These are phyloP conservation scores for Diaporthe sp. DNA, from an alignment of 2,329 filamentous ascomycete genomes.

Conservation along the genomic window DNA sequence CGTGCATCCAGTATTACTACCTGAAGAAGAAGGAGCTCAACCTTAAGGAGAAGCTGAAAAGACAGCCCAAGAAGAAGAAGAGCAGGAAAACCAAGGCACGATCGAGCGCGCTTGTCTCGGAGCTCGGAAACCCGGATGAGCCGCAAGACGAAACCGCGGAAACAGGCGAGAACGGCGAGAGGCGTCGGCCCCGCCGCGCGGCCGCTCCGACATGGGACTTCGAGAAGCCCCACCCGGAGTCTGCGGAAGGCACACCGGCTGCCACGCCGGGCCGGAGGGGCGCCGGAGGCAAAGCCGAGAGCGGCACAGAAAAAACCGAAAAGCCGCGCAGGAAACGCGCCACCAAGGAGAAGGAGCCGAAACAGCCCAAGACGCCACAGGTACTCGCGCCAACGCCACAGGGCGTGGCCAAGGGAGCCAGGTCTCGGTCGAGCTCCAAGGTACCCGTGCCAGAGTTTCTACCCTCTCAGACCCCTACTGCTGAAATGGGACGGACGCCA, in stretches of 20 bases:
- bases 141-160: slow-evolving; percentile 70
- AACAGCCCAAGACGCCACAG: slow-evolving; percentile 56
- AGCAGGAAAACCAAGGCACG: slow-evolving; percentile 69
- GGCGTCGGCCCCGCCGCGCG: slow-evolving; percentile 72
- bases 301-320: slow-evolving; percentile 60
- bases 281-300: slow-evolving; percentile 57
- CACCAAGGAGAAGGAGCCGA: slow-evolving; percentile 54
- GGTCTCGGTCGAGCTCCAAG: slow-evolving; percentile 69
- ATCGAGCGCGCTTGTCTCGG: slow-evolving; percentile 76
- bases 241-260: slow-evolving; percentile 55
- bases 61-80: slow-evolving; percentile 72
- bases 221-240: slow-evolving; percentile 61
- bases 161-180: slow-evolving; percentile 71
- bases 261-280: slow-evolving; percentile 71
- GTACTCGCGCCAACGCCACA: slow-evolving; percentile 63
- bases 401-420: slow-evolving; percentile 57
- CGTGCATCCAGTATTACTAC: slow-evolving; percentile 90
- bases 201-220: slow-evolving; percentile 80
- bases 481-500: slow-evolving; percentile 47
- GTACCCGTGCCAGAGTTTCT: slow-evolving; percentile 60
- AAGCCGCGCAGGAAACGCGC: slow-evolving; percentile 58
- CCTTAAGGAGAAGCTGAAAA: slow-evolving; percentile 82
- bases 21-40: slow-evolving; percentile 81
- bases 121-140: slow-evolving; percentile 72
- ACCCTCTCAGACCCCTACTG: slow-evolving; percentile 51